These are phyloP conservation scores for Candolleomyces eurysporus DNA, from an alignment of 768 basidiomycete genomes.

Conservation along the genomic window DNA sequence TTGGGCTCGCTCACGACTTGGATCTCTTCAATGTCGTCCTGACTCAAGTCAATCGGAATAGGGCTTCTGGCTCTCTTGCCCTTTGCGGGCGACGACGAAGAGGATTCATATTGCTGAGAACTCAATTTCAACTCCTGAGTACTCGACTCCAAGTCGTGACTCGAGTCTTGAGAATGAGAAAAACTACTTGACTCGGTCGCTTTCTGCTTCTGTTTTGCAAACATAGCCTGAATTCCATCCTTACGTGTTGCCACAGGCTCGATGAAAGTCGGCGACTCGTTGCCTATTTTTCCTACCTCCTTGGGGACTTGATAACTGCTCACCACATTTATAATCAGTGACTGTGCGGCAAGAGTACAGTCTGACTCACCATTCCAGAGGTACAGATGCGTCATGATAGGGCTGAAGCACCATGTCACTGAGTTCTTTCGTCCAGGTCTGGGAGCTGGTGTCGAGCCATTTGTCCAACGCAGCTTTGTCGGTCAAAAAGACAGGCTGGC, in stretches of 20 bases:
- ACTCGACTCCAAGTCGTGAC: not conserved
- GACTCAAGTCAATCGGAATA: not conserved
- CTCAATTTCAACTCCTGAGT: not conserved
- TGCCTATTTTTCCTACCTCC: constrained; percentile 90
- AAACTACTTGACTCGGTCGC: not conserved
- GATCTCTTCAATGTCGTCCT: not conserved
- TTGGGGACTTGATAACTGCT: constrained; percentile 81
- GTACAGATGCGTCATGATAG: constrained; percentile 44
- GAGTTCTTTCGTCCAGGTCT: constrained; percentile 62
- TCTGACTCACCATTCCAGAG: constrained; percentile 65
- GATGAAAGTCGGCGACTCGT: constrained; percentile 78
- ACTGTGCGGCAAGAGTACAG: not conserved
- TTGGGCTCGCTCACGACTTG: not conserved
- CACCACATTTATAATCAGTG: not conserved
- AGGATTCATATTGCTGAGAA: not conserved
- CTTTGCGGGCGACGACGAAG: not conserved
- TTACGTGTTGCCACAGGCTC: constrained; percentile 75
- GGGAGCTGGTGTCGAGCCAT: constrained; percentile 82
- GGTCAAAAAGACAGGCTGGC: constrained; percentile 81
- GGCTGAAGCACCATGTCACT: constrained; percentile 55
- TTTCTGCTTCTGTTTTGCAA: constrained; percentile 55
- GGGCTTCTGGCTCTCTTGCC: not conserved
- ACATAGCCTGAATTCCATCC: constrained; percentile 86
- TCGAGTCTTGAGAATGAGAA: not conserved
- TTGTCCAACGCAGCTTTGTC: constrained; percentile 52